Evolutionary conservation across 2,329 filamentous ascomycete species (phyloP).

Genomic region (Sarocladium strictum): DNA sequence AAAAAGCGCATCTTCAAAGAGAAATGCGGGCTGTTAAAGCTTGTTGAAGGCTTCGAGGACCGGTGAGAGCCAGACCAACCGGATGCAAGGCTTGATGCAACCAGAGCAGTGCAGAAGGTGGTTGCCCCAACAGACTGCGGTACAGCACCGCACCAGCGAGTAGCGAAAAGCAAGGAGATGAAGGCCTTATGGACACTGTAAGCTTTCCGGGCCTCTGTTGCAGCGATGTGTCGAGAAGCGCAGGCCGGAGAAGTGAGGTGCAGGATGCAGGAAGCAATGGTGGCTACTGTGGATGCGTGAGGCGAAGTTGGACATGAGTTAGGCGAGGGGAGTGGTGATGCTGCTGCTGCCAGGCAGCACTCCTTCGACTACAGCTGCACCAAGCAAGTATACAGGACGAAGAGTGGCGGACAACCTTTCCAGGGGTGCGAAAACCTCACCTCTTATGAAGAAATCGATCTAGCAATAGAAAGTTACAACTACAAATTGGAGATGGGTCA

Average conservation of each 20-base stretch:
- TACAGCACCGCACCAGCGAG: background rate
- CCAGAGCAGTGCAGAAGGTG: background rate
- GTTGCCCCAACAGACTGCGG: background rate
- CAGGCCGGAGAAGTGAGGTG: background rate
- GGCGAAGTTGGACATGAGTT: background rate
- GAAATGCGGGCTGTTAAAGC: background rate
- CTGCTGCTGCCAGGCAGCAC: background rate
- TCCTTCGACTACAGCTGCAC: background rate
- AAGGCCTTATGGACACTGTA: background rate
- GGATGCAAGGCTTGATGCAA: background rate
- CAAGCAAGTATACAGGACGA: too few species aligned
- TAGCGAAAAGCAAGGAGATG: background rate
- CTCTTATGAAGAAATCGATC: too few species aligned
- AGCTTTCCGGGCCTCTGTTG: background rate
- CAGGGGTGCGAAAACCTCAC: too few species aligned
- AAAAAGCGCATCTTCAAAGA: background rate
- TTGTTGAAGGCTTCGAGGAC: background rate
- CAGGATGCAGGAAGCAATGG: background rate
- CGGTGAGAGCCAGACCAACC: background rate
- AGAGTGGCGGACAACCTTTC: too few species aligned
- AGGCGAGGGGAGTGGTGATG: background rate
- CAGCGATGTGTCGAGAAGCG: background rate
- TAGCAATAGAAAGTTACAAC: too few species aligned
- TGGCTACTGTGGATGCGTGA: background rate
- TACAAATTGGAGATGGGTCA: too few species aligned